Conservation (phyloP, 768 basidiomycete species). For the Cubamyces sp. region DNA sequence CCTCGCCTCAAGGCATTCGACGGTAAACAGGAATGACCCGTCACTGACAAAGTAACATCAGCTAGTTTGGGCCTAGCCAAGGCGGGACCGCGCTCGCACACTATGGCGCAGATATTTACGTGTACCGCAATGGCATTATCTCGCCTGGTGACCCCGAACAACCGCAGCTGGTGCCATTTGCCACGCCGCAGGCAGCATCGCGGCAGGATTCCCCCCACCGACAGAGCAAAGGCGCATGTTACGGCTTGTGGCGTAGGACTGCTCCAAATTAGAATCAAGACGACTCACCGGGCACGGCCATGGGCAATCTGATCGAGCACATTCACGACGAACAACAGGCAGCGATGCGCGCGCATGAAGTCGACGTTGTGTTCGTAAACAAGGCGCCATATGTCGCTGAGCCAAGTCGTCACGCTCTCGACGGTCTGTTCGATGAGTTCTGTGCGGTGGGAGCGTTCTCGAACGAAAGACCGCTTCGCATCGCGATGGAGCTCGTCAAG, state of each 20-base stretch:
- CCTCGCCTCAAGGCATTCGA: no score
- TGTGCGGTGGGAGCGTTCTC: slow-evolving; percentile 55
- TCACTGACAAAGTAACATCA: no score
- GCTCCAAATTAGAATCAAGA: background rate
- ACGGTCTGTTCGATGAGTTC: slow-evolving; percentile 61
- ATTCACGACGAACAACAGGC: slow-evolving; percentile 56
- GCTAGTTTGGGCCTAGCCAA: no score
- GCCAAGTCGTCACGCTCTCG: slow-evolving; percentile 58
- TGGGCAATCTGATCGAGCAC: slow-evolving; percentile 49
- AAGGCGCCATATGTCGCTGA: slow-evolving; percentile 65
- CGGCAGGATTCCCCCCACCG: no score
- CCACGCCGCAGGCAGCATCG: no score
- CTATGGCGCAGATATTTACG: no score
- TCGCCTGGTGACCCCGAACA: no score
- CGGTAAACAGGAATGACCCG: no score
- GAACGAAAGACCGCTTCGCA: slow-evolving; percentile 53
- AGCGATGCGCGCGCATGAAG: slow-evolving; percentile 56
- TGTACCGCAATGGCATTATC: no score
- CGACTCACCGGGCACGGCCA: slow-evolving; percentile 41
- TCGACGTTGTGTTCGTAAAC: slow-evolving; percentile 61
- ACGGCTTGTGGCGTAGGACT: background rate
- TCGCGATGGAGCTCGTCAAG: slow-evolving; percentile 58
- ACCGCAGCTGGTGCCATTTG: no score
- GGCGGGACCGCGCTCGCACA: no score
- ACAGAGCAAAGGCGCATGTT: background rate